Percentiles rank a stretch among this genome's conserved stretches.
Conservation (phyloP, 1,139 yeast species). For the Kodamaea arcana region DNA sequence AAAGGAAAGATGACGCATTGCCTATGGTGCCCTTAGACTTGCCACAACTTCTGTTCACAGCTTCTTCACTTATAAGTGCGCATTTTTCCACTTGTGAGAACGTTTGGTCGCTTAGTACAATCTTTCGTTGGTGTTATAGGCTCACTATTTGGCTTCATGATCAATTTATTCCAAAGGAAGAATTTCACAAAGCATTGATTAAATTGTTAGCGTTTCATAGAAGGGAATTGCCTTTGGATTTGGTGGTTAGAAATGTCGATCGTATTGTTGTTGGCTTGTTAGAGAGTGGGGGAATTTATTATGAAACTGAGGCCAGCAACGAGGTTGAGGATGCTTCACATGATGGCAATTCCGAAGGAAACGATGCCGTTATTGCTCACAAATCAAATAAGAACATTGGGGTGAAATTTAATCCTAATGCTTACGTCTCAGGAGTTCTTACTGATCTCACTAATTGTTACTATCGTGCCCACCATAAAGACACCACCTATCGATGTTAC, state of each 20-base stretch:
- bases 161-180: constrained; percentile 45
- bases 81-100: constrained; percentile 40
- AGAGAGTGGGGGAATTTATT: constrained; percentile 42
- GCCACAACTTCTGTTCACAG: constrained; percentile 56
- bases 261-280: constrained; percentile 48
- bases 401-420: constrained; percentile 20
- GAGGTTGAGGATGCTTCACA: background rate
- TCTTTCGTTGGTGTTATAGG: constrained; percentile 49
- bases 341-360: constrained; percentile 6
- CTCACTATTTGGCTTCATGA: constrained; percentile 51
- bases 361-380: constrained; percentile 11
- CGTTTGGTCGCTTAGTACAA: constrained; percentile 37
- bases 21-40: constrained; percentile 53
- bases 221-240: constrained; percentile 50
- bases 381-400: constrained; percentile 16
- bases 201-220: constrained; percentile 49
- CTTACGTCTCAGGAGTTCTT: constrained; percentile 32
- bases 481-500: constrained; percentile 28
- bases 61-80: constrained; percentile 44
- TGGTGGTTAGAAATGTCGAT: constrained; percentile 54
- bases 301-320: constrained; percentile 10
- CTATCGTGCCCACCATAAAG: constrained; percentile 24
- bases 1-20: constrained; percentile 21
- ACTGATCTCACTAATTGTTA: constrained; percentile 38
- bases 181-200: constrained; percentile 49